Evolutionary conservation across 2,329 filamentous ascomycete genomes (phyloP).

Genomic region (Neofusicoccum sp.): DNA sequence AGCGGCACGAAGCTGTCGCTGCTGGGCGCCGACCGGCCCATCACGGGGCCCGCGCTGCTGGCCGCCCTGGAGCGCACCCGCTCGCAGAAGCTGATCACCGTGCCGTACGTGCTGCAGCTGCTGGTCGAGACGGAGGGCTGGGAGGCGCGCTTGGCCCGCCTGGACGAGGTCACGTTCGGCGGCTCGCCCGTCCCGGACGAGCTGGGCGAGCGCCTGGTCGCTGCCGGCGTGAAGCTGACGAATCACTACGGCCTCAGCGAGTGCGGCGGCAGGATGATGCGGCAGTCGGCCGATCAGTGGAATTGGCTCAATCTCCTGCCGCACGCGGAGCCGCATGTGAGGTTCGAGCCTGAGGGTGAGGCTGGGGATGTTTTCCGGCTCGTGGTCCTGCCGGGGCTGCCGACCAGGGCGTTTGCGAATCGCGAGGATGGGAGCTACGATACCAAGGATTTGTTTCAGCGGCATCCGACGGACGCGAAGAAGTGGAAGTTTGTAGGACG

Average conservation of each 20-base stretch:
- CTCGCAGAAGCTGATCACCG: constrained; percentile 49
- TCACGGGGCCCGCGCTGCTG: constrained; percentile 38
- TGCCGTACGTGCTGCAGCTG: constrained; percentile 65
- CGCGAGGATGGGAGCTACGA: constrained; percentile 37
- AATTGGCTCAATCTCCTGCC: constrained; percentile 53
- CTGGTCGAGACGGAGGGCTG: constrained; percentile 60
- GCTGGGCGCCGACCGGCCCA: not conserved
- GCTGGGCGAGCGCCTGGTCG: constrained; percentile 54
- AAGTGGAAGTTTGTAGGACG: constrained; percentile 49
- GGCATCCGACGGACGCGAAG: constrained; percentile 42
- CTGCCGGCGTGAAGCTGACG: constrained; percentile 54
- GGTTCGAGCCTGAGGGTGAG: constrained; percentile 24
- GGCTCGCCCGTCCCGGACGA: constrained; percentile 61
- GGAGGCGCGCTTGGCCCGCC: constrained; percentile 44
- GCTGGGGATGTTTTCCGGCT: not conserved
- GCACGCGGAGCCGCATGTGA: constrained; percentile 39
- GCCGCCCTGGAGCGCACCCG: not conserved
- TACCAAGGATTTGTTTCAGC: constrained; percentile 43
- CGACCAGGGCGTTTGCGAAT: not conserved
- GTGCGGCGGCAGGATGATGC: constrained; percentile 58
- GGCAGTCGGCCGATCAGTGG: constrained; percentile 55
- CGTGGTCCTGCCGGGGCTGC: not conserved
- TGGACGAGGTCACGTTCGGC: constrained; percentile 57
- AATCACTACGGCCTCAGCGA: constrained; percentile 62
- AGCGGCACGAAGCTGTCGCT: not conserved